phyloP scores from a whole-genome alignment of 176 grass and related monocot genomes.

The Poa annua region DNA sequence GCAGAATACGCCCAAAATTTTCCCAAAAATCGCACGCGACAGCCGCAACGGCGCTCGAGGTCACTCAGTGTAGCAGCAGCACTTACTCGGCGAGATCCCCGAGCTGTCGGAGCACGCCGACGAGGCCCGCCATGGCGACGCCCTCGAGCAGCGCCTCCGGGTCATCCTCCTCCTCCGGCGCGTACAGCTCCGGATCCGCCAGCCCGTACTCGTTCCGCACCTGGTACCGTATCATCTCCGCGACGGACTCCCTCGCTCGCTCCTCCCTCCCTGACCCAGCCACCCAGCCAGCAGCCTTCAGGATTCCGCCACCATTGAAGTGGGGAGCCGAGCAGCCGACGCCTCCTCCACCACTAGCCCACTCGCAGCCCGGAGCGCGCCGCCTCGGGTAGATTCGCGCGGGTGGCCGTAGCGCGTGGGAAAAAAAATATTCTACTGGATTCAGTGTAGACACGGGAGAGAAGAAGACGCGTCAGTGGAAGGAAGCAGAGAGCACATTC shows the following conservation, averaged over 20 bases:
- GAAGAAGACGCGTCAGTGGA: slow-evolving; percentile 20
- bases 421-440: background rate
- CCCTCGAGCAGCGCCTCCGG: slow-evolving; percentile 94
- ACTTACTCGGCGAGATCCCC: slow-evolving; percentile 97
- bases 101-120: slow-evolving; percentile 86
- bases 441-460: slow-evolving; percentile 22
- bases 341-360: background rate
- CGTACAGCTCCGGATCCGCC: slow-evolving; percentile 71
- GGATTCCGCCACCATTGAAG: slow-evolving; percentile 48
- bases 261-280: background rate
- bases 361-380: background rate
- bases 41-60: background rate
- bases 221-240: slow-evolving; percentile 88
- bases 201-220: slow-evolving; percentile 87
- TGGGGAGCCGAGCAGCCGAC: slow-evolving; percentile 7
- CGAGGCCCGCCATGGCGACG: slow-evolving; percentile 95
- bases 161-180: slow-evolving; percentile 75
- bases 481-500: slow-evolving; percentile 56
- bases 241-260: background rate
- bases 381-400: slow-evolving; percentile 36
- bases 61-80: background rate
- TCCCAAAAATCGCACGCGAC: background rate
- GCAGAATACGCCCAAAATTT: background rate
- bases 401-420: slow-evolving; percentile 43
- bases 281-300: slow-evolving; percentile 31